Evolutionary conservation across 2,329 filamentous ascomycete genomes (phyloP), one percentile per base, ranked within the genome.

Genomic region (Sclerotinia spermophila): DNA sequence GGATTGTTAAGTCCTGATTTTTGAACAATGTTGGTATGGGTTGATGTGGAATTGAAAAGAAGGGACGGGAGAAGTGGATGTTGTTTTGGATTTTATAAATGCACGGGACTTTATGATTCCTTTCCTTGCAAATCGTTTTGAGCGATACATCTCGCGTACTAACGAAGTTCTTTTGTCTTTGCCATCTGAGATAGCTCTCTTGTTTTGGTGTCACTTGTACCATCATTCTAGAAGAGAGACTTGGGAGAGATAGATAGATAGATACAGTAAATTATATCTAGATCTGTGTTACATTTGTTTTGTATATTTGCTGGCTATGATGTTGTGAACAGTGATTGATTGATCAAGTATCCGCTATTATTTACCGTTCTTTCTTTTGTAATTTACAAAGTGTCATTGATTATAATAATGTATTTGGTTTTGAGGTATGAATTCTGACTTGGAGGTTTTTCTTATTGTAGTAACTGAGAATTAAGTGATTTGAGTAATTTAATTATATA

Each of bases 141-240:
- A 53, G n/a, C 45, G 61, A 53, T 51, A 19, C 8, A 27, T 27
- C 24, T 27, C 33, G 45, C 27, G 33, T 40, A 51, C 33, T 45
- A n/a, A 67, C 44, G 65, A 67, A 59, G 44, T 45, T 59, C 65
- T 59, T 59, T 67, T 67, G 10, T 67, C 10, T 56, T 40, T 27
- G 45, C 13, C 30, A n/a, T 38, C 30, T 33, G 7, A 33, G 35
- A 58, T 51, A 51, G 21, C 61, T 64, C 38, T 62, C 42, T 19
- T 48, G 30, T n/a, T 64, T 21, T 27, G 44, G 44, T 38, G 44
- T 17, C 30, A 19, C 10, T 58, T 62, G 60, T 35, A 62, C 17
- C 11, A 48, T 48, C 33, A 48, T 48, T 44, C 44, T 48, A 62
- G 42, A 35, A 4, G 30, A 35, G 60, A 62, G 27, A 10, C 0